A percentile compares a stretch with the other conserved stretches of the same genome.
Conservation (phyloP, 1,139 yeast genomes). For the Blastobotrys proliferans region DNA sequence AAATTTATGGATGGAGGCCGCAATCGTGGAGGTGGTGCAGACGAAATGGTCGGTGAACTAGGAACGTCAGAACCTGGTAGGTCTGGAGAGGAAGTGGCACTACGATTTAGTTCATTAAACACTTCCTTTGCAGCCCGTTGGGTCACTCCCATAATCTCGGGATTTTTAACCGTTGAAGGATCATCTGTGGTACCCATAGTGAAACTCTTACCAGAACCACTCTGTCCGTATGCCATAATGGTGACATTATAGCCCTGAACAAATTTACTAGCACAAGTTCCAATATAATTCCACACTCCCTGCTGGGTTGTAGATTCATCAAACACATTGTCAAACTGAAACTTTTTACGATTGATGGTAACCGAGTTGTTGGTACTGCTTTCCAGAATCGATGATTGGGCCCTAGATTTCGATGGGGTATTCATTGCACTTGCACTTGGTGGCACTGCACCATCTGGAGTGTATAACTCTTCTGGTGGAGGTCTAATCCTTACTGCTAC, state of each 20-base stretch:
- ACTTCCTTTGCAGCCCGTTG: constrained; percentile 22
- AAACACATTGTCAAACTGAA: constrained; percentile 25
- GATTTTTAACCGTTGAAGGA: constrained; percentile 11
- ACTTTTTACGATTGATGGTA: constrained; percentile 17
- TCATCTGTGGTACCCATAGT: constrained; percentile 32
- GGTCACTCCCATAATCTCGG: constrained; percentile 21
- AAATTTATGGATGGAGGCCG: constrained; percentile 14
- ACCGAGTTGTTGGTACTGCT: constrained; percentile 8
- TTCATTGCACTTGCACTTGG: background rate
- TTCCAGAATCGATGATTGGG: constrained; percentile 4
- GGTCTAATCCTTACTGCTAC: constrained; percentile 22
- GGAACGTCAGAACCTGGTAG: constrained; percentile 2
- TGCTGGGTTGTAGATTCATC: constrained; percentile 22
- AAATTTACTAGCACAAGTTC: constrained; percentile 18
- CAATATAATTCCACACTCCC: constrained; percentile 24
- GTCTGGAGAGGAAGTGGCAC: background rate
- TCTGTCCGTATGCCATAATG: constrained; percentile 35
- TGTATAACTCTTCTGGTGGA: constrained; percentile 12
- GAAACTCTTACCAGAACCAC: constrained; percentile 35
- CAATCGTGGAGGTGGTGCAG: constrained; percentile 8
- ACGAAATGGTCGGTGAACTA: too few species aligned
- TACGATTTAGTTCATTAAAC: constrained; percentile 16
- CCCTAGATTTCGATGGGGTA: background rate
- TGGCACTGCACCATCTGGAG: constrained; percentile 1
- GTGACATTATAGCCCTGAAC: constrained; percentile 31